These are phyloP conservation scores for Begonia masoniana DNA, from an alignment of 306 rosid species.

Conservation along the genomic window DNA sequence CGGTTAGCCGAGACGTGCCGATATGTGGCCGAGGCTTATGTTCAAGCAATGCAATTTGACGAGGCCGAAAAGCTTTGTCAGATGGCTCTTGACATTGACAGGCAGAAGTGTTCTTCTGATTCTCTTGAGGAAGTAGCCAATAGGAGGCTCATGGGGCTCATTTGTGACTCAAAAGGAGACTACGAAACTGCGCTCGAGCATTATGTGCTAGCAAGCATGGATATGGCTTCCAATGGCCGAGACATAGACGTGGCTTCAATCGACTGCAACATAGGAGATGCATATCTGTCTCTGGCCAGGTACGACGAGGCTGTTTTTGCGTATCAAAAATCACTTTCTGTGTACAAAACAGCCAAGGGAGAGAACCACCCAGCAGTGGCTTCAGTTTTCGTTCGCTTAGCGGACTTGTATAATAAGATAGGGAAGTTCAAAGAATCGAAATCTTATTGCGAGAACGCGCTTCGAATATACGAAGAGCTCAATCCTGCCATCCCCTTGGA, in stretches of 20 bases:
- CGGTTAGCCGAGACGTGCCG: slow-evolving; percentile 65
- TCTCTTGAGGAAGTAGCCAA: slow-evolving; percentile 73
- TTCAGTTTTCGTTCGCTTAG: slow-evolving; percentile 65
- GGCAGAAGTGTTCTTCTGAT: slow-evolving; percentile 38
- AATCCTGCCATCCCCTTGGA: slow-evolving; percentile 46
- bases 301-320: slow-evolving; percentile 70
- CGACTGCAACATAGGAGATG: slow-evolving; percentile 80
- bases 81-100: slow-evolving; percentile 61
- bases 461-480: slow-evolving; percentile 44
- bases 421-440: slow-evolving; percentile 75
- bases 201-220: slow-evolving; percentile 68
- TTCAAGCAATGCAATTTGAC: slow-evolving; percentile 68
- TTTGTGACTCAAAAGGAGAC: slow-evolving; percentile 74
- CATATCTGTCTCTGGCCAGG: slow-evolving; percentile 50
- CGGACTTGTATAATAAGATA: slow-evolving; percentile 65
- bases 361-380: slow-evolving; percentile 67
- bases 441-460: slow-evolving; percentile 64
- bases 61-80: slow-evolving; percentile 75
- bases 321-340: slow-evolving; percentile 62
- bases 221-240: slow-evolving; percentile 52
- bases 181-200: slow-evolving; percentile 77
- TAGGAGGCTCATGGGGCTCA: slow-evolving; percentile 77
- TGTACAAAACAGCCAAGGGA: slow-evolving; percentile 62
- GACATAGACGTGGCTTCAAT: slow-evolving; percentile 55
- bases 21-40: slow-evolving; percentile 80